Conservation (phyloP, 306 rosid genomes). For the Mucuna pruriens region DNA sequence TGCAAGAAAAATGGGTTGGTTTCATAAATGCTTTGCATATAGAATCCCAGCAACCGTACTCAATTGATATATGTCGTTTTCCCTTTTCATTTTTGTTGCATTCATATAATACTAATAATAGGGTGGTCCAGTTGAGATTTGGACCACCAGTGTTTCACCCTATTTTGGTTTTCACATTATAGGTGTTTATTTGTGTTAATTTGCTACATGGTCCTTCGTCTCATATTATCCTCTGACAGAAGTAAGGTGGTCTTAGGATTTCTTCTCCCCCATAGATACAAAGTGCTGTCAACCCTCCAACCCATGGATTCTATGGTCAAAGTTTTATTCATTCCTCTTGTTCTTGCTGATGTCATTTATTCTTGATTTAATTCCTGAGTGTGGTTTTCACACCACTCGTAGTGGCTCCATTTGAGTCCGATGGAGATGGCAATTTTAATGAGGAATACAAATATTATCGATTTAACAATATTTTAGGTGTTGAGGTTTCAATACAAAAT, state of each 20-base stretch:
- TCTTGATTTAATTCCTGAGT: background rate
- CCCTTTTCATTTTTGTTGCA: background rate
- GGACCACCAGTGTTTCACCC: too few relatives aligned
- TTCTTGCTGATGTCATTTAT: background rate
- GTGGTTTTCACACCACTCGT: background rate
- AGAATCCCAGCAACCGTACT: background rate
- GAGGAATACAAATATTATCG: too few relatives aligned
- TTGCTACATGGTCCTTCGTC: background rate
- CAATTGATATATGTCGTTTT: background rate
- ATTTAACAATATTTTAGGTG: too few relatives aligned
- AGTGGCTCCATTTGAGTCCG: too few relatives aligned
- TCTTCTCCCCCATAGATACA: too few relatives aligned
- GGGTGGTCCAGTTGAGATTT: too few relatives aligned
- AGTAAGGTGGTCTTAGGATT: too few relatives aligned
- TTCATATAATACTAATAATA: background rate
- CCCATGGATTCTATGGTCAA: background rate
- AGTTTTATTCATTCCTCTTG: background rate
- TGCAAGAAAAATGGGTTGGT: conserved; percentile 43
- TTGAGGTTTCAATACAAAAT: too few relatives aligned
- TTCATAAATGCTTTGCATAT: conserved; percentile 39
- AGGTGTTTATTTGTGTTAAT: background rate
- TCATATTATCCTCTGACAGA: too few relatives aligned
- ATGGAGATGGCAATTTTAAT: too few relatives aligned
- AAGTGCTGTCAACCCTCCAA: background rate
- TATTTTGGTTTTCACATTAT: background rate